Percentiles rank a stretch among this genome's conserved stretches.
phyloP scores from a whole-genome alignment of 495 filamentous ascomycete species.

The Jackrogersella minutella region DNA sequence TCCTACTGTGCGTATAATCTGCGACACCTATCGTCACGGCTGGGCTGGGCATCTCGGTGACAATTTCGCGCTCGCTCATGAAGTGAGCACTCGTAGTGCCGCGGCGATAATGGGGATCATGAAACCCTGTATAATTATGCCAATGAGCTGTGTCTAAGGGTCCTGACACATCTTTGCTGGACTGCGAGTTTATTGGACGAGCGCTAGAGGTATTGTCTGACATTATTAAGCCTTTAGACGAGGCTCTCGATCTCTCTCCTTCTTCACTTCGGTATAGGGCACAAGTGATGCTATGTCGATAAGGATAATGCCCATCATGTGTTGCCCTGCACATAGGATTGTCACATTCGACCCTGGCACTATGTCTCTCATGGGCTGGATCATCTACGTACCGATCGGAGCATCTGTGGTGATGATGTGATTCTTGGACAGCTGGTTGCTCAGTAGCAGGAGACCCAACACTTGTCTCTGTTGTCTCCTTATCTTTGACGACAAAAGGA shows the following conservation, averaged over 20 bases:
- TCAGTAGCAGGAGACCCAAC: background rate
- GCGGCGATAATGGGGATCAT: background rate
- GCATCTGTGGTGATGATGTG: background rate
- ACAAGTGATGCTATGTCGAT: slow-evolving; percentile 44
- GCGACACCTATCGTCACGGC: background rate
- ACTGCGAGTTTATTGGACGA: background rate
- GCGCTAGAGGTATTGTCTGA: background rate
- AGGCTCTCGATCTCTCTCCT: slow-evolving; percentile 28
- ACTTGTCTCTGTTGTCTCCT: background rate
- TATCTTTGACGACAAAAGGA: slow-evolving; percentile 19
- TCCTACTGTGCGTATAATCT: background rate
- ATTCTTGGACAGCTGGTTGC: background rate
- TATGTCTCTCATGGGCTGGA: slow-evolving; percentile 2
- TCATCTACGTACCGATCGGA: background rate
- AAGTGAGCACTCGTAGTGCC: background rate
- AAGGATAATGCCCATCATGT: slow-evolving; percentile 45
- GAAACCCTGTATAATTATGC: slow-evolving; percentile 12
- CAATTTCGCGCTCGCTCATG: background rate
- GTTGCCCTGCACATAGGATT: slow-evolving; percentile 44
- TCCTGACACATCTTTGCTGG: background rate
- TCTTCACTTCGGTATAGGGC: slow-evolving; percentile 35
- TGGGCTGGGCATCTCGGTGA: background rate
- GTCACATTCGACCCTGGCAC: slow-evolving; percentile 35
- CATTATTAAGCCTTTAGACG: background rate
- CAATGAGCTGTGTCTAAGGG: slow-evolving; percentile 1